A percentile compares a stretch with the other conserved stretches of the same genome.
phyloP scores from a whole-genome alignment of 2,329 filamentous ascomycete genomes.

The Tolypocladium tundrense region DNA sequence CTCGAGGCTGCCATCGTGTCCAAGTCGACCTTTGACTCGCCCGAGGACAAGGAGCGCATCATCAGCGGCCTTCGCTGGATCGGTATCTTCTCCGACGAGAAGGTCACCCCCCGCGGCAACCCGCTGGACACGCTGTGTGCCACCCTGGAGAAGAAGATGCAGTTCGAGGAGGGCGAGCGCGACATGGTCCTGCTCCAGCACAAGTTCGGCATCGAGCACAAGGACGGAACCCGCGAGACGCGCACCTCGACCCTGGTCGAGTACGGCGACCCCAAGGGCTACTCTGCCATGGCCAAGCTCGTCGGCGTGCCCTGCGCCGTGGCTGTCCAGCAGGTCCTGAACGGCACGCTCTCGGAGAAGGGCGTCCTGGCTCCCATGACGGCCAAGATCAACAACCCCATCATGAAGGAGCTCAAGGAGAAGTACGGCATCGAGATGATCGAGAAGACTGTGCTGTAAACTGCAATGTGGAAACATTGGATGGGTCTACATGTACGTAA shows the following conservation, averaged over 20 bases:
- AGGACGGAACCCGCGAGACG: conserved; percentile 67
- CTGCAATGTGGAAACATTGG: neutral
- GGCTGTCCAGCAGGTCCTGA: conserved; percentile 68
- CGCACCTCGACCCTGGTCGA: conserved; percentile 73
- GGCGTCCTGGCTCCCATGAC: conserved; percentile 71
- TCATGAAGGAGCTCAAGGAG: conserved; percentile 70
- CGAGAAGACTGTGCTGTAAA: conserved; percentile 50
- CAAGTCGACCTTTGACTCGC: conserved; percentile 62
- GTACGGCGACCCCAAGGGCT: conserved; percentile 70
- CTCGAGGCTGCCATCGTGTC: conserved; percentile 62
- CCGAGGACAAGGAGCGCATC: conserved; percentile 60
- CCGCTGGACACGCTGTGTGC: conserved; percentile 87
- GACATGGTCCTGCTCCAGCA: conserved; percentile 75
- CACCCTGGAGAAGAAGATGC: conserved; percentile 83
- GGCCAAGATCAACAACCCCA: conserved; percentile 57
- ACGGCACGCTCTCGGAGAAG: conserved; percentile 62
- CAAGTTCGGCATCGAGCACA: conserved; percentile 75
- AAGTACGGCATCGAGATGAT: conserved; percentile 64
- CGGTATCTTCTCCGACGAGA: conserved; percentile 54
- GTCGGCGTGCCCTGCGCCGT: conserved; percentile 58
- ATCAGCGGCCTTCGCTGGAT: conserved; percentile 64
- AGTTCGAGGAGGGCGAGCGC: conserved; percentile 71
- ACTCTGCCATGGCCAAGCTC: conserved; percentile 74
- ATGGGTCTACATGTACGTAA: neutral
- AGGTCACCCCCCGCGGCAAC: conserved; percentile 64